Base-by-base conservation (phyloP, 2,329 filamentous ascomycete genomes). In the Raffaelea albimanens region DNA sequence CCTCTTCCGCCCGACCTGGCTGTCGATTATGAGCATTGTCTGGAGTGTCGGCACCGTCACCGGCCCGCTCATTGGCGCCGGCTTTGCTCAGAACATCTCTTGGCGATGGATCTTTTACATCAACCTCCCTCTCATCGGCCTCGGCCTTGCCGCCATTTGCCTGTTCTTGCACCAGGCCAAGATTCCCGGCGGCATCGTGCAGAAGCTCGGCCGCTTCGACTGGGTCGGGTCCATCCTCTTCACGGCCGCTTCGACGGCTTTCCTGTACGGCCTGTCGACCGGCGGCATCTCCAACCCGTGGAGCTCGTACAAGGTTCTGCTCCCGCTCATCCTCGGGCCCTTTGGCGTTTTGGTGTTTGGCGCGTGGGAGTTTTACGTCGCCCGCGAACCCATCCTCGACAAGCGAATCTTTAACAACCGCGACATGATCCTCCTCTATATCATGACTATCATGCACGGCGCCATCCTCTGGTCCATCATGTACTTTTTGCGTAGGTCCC, bases 371-470 rank as follows among this genome's bases (percentile, higher is more conserved):
- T 29, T 49, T 14, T 8, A 16, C 20, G 45, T 45, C 18, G 60
- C 54, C 21, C 5, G 7, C 16, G 58, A 66, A 45, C 57, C 61
- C 3, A 62, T 67, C 29, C 65, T 74, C 52, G 69, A 70, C 2
- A 58, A 60, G 1, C 56, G 59, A 20, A 60, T 76, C 25, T 73
- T 76, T 56, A 67, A 63, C 54, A 73, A 68, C 53, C 41, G 48
- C 38, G 53, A 56, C 47, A 53, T 56, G 46, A 46, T 56, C 19
- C 29, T 57, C 7, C 54, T 49, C 25, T 57, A 63, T 42, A 56
- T 74, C 33, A 69, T 71, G 39, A 78, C 77, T 2, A 56, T 79
- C 14, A 60, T 83, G 20, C 78, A 83, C 57, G 78, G 78, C 47
- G 69, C 76, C 50, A 63, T 78, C 16, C 65, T 74, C 21, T 75